Percentiles rank a stretch among this genome's conserved stretches.
Evolutionary conservation across 2,329 filamentous ascomycete species (phyloP).

Genomic region (Ceratocystiopsis brevicomis): DNA sequence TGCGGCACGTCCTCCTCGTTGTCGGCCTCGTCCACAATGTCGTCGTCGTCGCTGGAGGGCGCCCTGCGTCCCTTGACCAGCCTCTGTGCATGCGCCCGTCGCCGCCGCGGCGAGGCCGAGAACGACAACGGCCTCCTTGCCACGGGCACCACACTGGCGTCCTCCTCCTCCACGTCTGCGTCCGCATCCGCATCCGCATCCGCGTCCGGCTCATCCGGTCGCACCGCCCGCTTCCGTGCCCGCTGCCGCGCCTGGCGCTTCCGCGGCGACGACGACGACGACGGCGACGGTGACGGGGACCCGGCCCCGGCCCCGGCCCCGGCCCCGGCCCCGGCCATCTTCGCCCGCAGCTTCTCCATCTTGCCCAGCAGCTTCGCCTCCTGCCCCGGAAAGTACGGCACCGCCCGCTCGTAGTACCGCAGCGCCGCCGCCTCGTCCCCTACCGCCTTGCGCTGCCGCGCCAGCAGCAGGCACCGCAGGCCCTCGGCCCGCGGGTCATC

Average conservation of each 20-base stretch:
- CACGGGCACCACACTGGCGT: neutral
- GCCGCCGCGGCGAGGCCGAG: too few relatives aligned
- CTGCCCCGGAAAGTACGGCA: constrained; percentile 74
- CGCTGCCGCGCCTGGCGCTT: constrained; percentile 6
- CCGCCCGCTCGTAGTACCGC: constrained; percentile 68
- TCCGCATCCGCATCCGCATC: constrained; percentile 23
- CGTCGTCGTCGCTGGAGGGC: too few relatives aligned
- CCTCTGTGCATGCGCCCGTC: too few relatives aligned
- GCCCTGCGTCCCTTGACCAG: too few relatives aligned
- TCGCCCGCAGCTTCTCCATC: constrained; percentile 41
- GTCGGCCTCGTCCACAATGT: too few relatives aligned
- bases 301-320: constrained; percentile 8
- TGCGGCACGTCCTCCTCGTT: too few relatives aligned
- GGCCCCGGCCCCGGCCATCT: constrained; percentile 20
- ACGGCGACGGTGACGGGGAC: too few relatives aligned
- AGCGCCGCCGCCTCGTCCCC: constrained; percentile 64
- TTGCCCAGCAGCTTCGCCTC: constrained; percentile 49
- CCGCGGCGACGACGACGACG: neutral
- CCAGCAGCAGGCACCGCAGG: constrained; percentile 70
- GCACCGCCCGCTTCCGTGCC: neutral
- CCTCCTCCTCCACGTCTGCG: constrained; percentile 19
- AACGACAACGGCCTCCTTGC: too few relatives aligned
- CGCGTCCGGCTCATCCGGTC: constrained; percentile 20
- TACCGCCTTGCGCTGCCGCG: constrained; percentile 70
- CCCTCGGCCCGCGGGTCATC: constrained; percentile 68